These are phyloP conservation scores for Colletotrichum cuscutae DNA, from an alignment of 2,329 filamentous ascomycete species.

Conservation along the genomic window DNA sequence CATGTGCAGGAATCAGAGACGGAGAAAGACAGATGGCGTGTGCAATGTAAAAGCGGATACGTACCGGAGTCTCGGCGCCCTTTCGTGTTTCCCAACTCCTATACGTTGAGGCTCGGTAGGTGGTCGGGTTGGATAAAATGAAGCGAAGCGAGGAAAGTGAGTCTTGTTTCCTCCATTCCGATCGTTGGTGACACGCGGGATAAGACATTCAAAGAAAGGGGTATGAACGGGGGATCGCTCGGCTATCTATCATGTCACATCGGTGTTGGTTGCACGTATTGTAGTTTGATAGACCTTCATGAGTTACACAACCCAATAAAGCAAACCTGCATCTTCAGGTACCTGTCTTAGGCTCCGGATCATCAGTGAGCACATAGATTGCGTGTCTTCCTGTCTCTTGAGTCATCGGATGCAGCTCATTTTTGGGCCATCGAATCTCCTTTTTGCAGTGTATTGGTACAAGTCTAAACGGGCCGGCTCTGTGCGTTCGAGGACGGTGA, in stretches of 20 bases:
- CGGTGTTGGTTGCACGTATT: conserved; percentile 15
- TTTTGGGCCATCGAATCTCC: conserved; percentile 27
- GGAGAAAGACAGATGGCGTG: not conserved
- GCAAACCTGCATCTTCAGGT: conserved; percentile 1
- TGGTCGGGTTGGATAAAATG: conserved; percentile 7
- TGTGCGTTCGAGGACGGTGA: conserved; percentile 12
- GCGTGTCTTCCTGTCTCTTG: conserved; percentile 4
- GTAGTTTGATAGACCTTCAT: conserved; percentile 25
- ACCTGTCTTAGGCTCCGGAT: not conserved
- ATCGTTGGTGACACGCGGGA: not conserved
- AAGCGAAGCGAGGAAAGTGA: not conserved
- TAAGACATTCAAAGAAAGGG: not conserved
- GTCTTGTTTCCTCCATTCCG: not conserved
- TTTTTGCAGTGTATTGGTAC: conserved; percentile 33
- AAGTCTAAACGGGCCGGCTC: conserved; percentile 30
- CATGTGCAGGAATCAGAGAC: not conserved
- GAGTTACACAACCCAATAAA: conserved; percentile 29
- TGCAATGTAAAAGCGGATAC: conserved; percentile 22
- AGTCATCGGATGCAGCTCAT: conserved; percentile 24
- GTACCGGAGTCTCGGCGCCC: conserved; percentile 30
- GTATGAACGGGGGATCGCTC: not conserved
- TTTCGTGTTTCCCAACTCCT: conserved; percentile 20
- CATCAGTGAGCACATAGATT: not conserved
- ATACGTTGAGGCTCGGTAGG: not conserved
- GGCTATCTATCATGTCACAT: not conserved